Base-by-base conservation (phyloP, 2,329 filamentous ascomycete species). In the Arthrobotrys megalospora region DNA sequence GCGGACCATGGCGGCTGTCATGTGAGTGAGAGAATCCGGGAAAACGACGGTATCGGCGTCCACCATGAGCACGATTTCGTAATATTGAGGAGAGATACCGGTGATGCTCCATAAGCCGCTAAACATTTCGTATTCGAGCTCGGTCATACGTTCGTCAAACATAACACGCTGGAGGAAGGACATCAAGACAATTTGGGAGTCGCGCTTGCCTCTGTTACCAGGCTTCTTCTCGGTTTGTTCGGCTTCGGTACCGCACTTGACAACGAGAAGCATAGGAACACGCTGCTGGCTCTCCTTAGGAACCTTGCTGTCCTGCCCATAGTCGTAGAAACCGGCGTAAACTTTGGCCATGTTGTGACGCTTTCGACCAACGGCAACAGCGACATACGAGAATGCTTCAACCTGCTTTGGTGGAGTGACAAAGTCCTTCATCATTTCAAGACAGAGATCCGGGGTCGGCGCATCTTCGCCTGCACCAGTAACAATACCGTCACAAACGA, bases 91-190 rank as follows among this genome's bases (percentile, higher is more conserved):
- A 3, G 94, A 97, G 80, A 99, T 98, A 81, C 96, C 96, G 16
- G 96, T 99, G 52, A 99, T 93, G 85, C 97, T 97, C 94, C 95
- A 99, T 80, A 99, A 88, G 67, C 96, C 96, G 84, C 98, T 99
- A 87, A 99, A 99, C 93, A 99, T 98, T 84, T 99, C 96, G 83
- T 94, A 99, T 85, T 99, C 96, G 65, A 99, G 91, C 85, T 99
- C 95, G 16, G 96, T 99, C 96, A 99, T 99, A 79, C 96, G 92
- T 86, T 99, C 96, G 84, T 99, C 96, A 82, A 99, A 99, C 96
- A 99, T 99, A 83, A 99, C 96, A 87, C 99, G 99, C 84, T 99
- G 96, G 81, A 99, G 87, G 88, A 99, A 99, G 4, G 94, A 97
- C 96, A 99, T 99, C 81, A 99, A 88, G 82, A 99, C 96, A 83